phyloP scores from a whole-genome alignment of 352 stramenopile species.

The Aphanomyces stellatus region DNA sequence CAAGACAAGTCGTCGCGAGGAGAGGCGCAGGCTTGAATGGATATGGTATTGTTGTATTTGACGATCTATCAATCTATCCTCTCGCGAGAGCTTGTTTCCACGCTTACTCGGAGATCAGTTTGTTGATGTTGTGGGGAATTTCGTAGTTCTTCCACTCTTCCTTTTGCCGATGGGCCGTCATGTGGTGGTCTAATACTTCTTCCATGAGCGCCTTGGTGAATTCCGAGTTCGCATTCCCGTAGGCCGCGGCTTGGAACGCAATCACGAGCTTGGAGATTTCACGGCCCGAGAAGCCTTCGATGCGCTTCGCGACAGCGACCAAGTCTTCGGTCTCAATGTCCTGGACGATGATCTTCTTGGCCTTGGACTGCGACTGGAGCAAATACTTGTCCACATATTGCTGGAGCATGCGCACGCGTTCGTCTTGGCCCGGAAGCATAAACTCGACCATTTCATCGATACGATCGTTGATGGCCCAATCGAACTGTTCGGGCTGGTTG shows the following conservation, averaged over 20 bases:
- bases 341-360: conserved; percentile 88
- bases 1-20: too few relatives aligned
- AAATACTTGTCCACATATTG: conserved; percentile 99
- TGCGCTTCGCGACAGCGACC: conserved; percentile 85
- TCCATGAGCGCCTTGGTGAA: conserved; percentile 92
- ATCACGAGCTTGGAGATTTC: conserved; percentile 99
- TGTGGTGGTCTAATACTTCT: conserved; percentile 91
- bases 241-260: conserved; percentile 96
- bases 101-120: conserved; percentile 6
- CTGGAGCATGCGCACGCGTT: conserved; percentile 95
- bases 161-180: conserved; percentile 90
- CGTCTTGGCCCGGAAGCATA: conserved; percentile 86
- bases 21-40: too few relatives aligned
- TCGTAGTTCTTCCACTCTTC: conserved; percentile 86
- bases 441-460: conserved; percentile 99
- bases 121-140: conserved; percentile 1
- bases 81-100: not conserved
- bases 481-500: conserved; percentile 98
- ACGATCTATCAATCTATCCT: not conserved
- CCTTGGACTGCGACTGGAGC: conserved; percentile 74
- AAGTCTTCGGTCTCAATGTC: conserved; percentile 91
- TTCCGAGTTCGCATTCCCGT: conserved; percentile 90
- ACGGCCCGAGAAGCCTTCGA: conserved; percentile 97
- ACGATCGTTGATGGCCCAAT: conserved; percentile 98
- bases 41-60: too few relatives aligned